Base-by-base conservation (phyloP, 352 stramenopile genomes). In the Globisporangium nagaii region DNA sequence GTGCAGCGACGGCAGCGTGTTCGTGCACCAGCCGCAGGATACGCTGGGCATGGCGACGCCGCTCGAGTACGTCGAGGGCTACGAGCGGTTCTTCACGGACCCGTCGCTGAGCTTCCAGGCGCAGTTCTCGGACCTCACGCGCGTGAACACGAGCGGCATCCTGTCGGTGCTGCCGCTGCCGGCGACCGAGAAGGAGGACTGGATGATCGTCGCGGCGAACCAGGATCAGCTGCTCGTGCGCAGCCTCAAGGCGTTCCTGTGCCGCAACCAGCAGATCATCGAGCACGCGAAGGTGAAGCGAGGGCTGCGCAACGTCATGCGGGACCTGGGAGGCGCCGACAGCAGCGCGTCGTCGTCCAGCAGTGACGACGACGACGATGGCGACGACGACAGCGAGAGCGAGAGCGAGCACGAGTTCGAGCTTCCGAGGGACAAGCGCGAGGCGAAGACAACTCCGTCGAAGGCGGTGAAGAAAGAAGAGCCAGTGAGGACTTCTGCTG, bases 1-100 rank as follows among this genome's bases (percentile, higher is more conserved):
- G 73, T 93, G 84, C 63, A 90, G 74, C 3, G 84, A 93, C 41
- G 84, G 84, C 13, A 91, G 80, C 20, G 84, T 93, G 5, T 93
- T 93, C 51, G 72, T 85, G 43, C 80, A 93, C 46, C 49, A 75
- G 17, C 73, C 77, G 1, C 63, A 73, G 25, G 44, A 74, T 8
- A 68, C 69, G 2, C 75, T 77, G 8, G 80, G 83, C 15, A 66
- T 93, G 9, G 76, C 73, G 10, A 84, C 79, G 13, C 79, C 79
- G 4, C 66, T 90, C 5, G 64, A 88, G 50, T 88, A 86, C 53
- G 75, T 93, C 15, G 73, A 84, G 57, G 83, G 83, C 11, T 93
- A 93, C 60, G 83, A 93, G 46, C 50, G 81, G 43, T 93, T 91
- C 56, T 91, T 91, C 56, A 73, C 87, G 50, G 83, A 93, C 49